Evolutionary conservation across 352 stramenopile species (phyloP), one percentile per base, ranked within the genome.

Genomic region (Salisapilia sapeloensis): DNA sequence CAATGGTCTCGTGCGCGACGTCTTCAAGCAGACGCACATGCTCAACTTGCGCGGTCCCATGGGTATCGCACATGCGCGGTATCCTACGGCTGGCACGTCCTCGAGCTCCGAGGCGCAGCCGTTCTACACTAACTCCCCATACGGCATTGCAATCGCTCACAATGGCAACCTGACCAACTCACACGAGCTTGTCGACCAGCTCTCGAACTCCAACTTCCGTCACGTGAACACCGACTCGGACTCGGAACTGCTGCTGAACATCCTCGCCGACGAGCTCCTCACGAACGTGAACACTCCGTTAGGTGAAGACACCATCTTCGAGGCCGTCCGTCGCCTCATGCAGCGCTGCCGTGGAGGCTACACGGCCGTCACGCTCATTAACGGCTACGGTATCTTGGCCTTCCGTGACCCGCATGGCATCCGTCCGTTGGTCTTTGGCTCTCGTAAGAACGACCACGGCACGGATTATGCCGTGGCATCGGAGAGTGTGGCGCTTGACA

Each of bases 81-180:
- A 99, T 63, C 95, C 96, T 16, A 99, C 94, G 6, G 93, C 94
- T 1, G 94, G 94, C 27, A 85, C 70, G 0, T 86, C 71, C 33
- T 76, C 67, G 15, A 89, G 70, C 60, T 83, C 64, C 5, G 84
- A 97, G 51, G 85, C 89, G 29, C 92, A 97, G 63, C 96, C 96
- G 11, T 94, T 99, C 46, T 99, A 99, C 74, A 98, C 93, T 14
- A 99, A 99, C 74, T 99, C 91, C 50, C 95, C 95, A 9, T 97
- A 97, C 59, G 96, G 94, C 17, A 87, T 99, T 23, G 90, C 91
- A 28, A 80, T 99, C 15, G 96, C 92, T 13, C 75, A 91, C 56
- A 99, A 99, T 61, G 96, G 96, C 33, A 99, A 99, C 60, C 63
- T 99, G 16, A 98, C 92, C 26, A 99, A 99, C 69, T 96, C 92